phyloP scores from a whole-genome alignment of 352 stramenopile genomes.

The Elongisporangium senticosum region DNA sequence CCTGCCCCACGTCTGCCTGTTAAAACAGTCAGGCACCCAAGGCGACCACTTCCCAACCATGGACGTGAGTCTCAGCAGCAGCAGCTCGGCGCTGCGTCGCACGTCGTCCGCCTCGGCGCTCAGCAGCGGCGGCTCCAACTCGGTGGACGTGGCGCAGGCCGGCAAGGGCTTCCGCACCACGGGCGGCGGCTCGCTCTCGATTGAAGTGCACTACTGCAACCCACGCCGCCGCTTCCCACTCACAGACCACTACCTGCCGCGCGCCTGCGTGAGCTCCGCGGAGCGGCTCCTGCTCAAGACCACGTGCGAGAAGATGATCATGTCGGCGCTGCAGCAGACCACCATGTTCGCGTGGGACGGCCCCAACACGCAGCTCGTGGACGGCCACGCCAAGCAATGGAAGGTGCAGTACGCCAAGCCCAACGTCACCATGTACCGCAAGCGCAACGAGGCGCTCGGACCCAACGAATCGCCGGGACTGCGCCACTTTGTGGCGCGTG shows the following conservation, averaged over 20 bases:
- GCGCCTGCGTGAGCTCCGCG: slow-evolving; percentile 27
- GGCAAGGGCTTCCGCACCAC: slow-evolving; percentile 46
- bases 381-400: slow-evolving; percentile 33
- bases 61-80: too few relatives aligned
- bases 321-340: slow-evolving; percentile 39
- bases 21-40: too few relatives aligned
- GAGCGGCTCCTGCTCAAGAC: slow-evolving; percentile 38
- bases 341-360: slow-evolving; percentile 52
- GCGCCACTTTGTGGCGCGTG: slow-evolving; percentile 38
- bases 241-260: slow-evolving; percentile 42
- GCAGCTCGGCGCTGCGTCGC: too few relatives aligned
- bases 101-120: too few relatives aligned
- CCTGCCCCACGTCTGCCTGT: too few relatives aligned
- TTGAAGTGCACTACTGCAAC: slow-evolving; percentile 56
- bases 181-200: slow-evolving; percentile 46
- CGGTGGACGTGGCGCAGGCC: slow-evolving; percentile 29
- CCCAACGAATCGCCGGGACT: slow-evolving; percentile 12
- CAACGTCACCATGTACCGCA: slow-evolving; percentile 51
- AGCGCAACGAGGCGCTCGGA: slow-evolving; percentile 21
- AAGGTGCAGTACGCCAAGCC: slow-evolving; percentile 45
- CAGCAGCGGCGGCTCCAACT: slow-evolving; percentile 10
- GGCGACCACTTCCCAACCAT: too few relatives aligned
- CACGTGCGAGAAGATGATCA: slow-evolving; percentile 41
- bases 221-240: slow-evolving; percentile 55
- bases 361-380: slow-evolving; percentile 34